A percentile compares a stretch with the other conserved stretches of the same genome.
Conservation (phyloP, 75 land plant genomes). For the Azolla pinnata region DNA sequence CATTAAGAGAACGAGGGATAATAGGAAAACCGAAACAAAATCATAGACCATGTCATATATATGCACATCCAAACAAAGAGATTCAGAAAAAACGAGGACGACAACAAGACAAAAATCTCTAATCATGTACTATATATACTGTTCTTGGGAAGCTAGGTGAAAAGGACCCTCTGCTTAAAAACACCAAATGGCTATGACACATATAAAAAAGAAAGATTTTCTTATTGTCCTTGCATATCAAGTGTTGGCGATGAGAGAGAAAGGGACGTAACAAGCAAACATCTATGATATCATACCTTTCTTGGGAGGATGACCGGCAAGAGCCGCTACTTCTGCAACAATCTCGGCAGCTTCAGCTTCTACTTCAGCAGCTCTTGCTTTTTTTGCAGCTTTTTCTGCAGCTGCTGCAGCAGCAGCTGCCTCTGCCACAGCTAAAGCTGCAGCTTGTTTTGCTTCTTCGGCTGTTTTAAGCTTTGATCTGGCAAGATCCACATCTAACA, state of each 20-base stretch:
- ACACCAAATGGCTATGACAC: background rate
- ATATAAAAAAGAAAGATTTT: background rate
- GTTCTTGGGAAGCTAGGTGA: background rate
- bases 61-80: background rate
- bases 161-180: background rate
- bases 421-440: constrained; percentile 82
- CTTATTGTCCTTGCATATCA: too few species aligned
- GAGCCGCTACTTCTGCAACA: constrained; percentile 68
- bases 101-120: background rate
- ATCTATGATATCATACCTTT: background rate
- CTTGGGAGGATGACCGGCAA: constrained; percentile 5
- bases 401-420: constrained; percentile 78
- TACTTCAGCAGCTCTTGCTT: constrained; percentile 84
- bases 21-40: background rate
- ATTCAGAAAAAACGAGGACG: background rate
- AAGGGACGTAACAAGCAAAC: too few species aligned
- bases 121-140: background rate
- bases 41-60: background rate
- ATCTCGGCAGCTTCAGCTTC: constrained; percentile 80
- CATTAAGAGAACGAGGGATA: background rate
- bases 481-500: constrained; percentile 46
- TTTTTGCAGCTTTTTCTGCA: constrained; percentile 75
- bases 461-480: constrained; percentile 58
- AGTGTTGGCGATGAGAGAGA: too few species aligned
- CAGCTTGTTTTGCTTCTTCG: constrained; percentile 67